Evolutionary conservation across 2,329 filamentous ascomycete species (phyloP), one percentile per base, ranked within the genome.

Genomic region (Talaromyces pinophilus): DNA sequence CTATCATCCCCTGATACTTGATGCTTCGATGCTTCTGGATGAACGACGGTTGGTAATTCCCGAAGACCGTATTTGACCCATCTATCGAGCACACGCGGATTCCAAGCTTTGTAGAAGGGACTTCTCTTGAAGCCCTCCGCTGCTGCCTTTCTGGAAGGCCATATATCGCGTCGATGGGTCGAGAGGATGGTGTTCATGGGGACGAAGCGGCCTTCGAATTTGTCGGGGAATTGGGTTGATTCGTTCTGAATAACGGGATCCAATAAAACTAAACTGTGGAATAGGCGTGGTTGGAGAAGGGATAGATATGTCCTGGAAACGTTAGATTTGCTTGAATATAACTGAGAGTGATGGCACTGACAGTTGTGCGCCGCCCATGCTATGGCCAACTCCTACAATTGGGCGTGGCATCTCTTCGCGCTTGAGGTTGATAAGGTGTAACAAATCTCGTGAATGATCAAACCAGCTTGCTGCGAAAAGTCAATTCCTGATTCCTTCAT

Each of bases 371-470:
- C 86, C 93, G 71, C 94, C 94, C 83, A 96, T 93, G 71, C 92
- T 96, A 80, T 98, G 94, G 17, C 92, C 94, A 33, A 98, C 79
- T 65, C 92, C 93, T 69, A 97, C 80, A 22, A 97, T 82, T 1
- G 94, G 94, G 0, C 90, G 90, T 13, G 91, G 90, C 85, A 95
- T 93, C 68, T 91, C 83, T 15, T 84, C 81, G 50, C 92, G 90
- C 79, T 97, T 94, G 63, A 87, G 84, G 78, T 97, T 97, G 80
- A 95, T 85, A 79, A 97, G 86, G 74, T 94, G 88, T 19, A 95
- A 84, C 3, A 97, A 86, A 77, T 98, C 94, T 57, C 93, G 88
- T 55, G 91, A 82, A 76, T 95, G 89, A 79, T 98, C 94, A 69
- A 89, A 85, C 93, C 93, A 98, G 71, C 87, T 88, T 42, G 93